phyloP scores from a whole-genome alignment of 2,329 filamentous ascomycete genomes.

The Aspergillus alliaceus region DNA sequence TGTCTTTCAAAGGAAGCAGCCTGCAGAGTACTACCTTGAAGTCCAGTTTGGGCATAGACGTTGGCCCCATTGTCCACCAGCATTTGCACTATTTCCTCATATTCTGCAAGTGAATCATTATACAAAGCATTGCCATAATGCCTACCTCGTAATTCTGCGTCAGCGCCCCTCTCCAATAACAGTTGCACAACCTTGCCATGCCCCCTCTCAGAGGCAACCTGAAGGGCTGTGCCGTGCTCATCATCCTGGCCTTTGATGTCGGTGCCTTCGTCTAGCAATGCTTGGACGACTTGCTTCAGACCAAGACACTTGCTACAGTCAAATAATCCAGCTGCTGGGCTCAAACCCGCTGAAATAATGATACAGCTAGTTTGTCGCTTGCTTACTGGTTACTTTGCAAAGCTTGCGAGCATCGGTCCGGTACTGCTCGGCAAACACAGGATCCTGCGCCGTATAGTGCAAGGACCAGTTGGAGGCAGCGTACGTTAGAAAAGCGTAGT shows the following conservation, averaged over 20 bases:
- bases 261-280: neutral
- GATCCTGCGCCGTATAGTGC: no score
- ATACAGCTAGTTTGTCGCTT: no score
- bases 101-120: neutral
- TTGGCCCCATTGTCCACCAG: neutral
- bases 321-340: no score
- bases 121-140: conserved; percentile 7
- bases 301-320: no score
- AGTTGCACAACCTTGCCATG: conserved; percentile 9
- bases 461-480: no score
- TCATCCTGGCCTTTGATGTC: neutral
- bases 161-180: conserved; percentile 13
- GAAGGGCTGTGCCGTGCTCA: neutral
- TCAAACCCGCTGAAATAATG: no score
- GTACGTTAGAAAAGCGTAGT: no score
- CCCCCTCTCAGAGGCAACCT: neutral
- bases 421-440: no score
- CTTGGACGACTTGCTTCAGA: neutral
- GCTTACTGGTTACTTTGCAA: no score
- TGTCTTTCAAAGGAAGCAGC: neutral
- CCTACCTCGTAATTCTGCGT: conserved; percentile 8
- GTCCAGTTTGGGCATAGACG: neutral
- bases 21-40: neutral
- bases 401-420: no score
- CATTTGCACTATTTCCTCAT: neutral